Base-by-base conservation (phyloP, 164 flowering plant genomes). In the Pachysandra terminalis region DNA sequence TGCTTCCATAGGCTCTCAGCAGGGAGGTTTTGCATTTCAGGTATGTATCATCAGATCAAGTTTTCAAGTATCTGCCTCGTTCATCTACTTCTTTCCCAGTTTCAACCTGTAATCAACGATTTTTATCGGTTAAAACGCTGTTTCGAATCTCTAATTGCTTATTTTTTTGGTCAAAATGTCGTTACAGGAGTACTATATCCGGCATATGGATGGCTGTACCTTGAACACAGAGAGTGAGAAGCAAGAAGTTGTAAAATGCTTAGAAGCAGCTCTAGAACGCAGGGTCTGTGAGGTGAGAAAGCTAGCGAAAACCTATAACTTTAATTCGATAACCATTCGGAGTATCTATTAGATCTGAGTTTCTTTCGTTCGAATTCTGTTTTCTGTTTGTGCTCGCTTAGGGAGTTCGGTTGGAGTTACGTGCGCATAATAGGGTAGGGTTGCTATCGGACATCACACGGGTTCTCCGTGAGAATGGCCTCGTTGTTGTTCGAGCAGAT, bases 191-290 rank as follows among this genome's bases (percentile, higher is more conserved):
- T 91, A 89, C 60, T 91, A 77, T 28, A 84, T 89, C 24, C 71
- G 95, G 22, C 91, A 83, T 48, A 59, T 72, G 5, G 86, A 87
- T 57, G 95, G 97, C 5, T 49, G 62, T 24, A 68, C 86, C 5
- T 32, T 89, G 63, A 73, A 74, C 72, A 77, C 87, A 15, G 81
- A 85, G 19, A 26, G 73, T 1, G 91, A 89, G 78, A 89, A 79
- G 63, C 78, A 83, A 52, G 40, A 79, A 15, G 85, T 89, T 0
- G 66, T 75, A 6, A 82, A 86, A 78, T 88, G 93, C 83, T 69
- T 91, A 64, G 85, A 86, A 64, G 93, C 97, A 5, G 97, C 95
- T 9, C 84, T 91, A 25, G 87, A 87, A 63, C 83, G 95, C 3
- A 78, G 97, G 21, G 93, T 83, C 53, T 85, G 85, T 22, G 89